Evolutionary conservation across 1,284 basidiomycete species (phyloP).

Genomic region (Peniophora sp.): DNA sequence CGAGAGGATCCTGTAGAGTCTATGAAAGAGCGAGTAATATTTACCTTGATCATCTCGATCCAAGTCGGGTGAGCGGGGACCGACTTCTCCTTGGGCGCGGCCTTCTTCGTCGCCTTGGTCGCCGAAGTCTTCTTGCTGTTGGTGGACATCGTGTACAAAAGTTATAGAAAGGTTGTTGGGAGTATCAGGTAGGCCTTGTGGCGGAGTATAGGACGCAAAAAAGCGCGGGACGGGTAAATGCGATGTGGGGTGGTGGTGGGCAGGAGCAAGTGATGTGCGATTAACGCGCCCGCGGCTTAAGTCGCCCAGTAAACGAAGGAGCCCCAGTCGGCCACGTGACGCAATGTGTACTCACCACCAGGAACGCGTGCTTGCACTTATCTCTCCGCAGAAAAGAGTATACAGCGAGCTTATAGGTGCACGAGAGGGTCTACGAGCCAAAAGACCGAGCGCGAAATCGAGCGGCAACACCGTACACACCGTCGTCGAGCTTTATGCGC

Average conservation of each 20-base stretch:
- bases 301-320: too few relatives aligned
- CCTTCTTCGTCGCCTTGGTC: slow-evolving; percentile 26
- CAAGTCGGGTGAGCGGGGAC: slow-evolving; percentile 57
- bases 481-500: too few relatives aligned
- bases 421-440: too few relatives aligned
- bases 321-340: too few relatives aligned
- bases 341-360: too few relatives aligned
- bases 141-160: slow-evolving; percentile 26
- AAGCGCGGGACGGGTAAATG: background rate
- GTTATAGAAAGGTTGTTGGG: slow-evolving; percentile 14
- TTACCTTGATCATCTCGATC: slow-evolving; percentile 76
- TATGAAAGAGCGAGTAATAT: slow-evolving; percentile 2
- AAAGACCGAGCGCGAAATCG: too few relatives aligned
- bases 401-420: too few relatives aligned
- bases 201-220: background rate
- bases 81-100: slow-evolving; percentile 25
- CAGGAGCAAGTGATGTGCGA: background rate
- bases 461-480: too few relatives aligned
- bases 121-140: slow-evolving; percentile 27
- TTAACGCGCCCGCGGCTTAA: too few relatives aligned
- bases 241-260: background rate
- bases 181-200: slow-evolving; percentile 11
- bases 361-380: too few relatives aligned
- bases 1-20: slow-evolving; percentile 4
- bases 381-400: too few relatives aligned